These are phyloP conservation scores for Fusarium sp. DNA, from an alignment of 2,329 filamentous ascomycete genomes.

Conservation along the genomic window DNA sequence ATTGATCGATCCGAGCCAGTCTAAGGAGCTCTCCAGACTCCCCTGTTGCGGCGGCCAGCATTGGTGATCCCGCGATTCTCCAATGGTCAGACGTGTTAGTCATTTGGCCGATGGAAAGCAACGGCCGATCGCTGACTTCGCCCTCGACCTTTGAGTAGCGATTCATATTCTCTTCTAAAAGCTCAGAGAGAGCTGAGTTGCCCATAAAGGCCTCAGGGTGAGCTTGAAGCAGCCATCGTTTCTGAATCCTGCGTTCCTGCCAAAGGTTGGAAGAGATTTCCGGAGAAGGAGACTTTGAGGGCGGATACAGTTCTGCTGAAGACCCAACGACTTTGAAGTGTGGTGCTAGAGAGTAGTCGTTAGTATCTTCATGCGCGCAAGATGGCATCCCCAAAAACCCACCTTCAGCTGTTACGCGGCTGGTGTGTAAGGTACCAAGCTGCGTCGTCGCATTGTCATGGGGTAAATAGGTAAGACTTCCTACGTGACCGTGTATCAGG, in stretches of 20 bases:
- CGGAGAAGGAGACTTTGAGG: constrained; percentile 43
- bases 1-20: constrained; percentile 59
- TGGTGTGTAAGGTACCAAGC: constrained; percentile 46
- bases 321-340: constrained; percentile 48
- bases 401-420: constrained; percentile 44
- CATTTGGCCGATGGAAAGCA: constrained; percentile 67
- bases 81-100: constrained; percentile 50
- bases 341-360: constrained; percentile 40
- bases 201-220: constrained; percentile 61
- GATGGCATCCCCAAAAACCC: constrained; percentile 27
- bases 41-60: constrained; percentile 63
- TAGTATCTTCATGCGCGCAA: constrained; percentile 8
- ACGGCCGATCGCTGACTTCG: constrained; percentile 29
- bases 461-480: constrained; percentile 47
- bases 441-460: constrained; percentile 34
- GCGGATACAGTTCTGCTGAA: constrained; percentile 48
- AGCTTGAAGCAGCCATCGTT: constrained; percentile 60
- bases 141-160: constrained; percentile 45
- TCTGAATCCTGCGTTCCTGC: constrained; percentile 50
- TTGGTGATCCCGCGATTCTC: constrained; percentile 43
- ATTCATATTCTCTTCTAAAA: constrained; percentile 51
- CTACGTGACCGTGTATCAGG: constrained; percentile 48
- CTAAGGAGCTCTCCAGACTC: constrained; percentile 66
- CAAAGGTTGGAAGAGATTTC: constrained; percentile 42
- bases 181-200: constrained; percentile 44